These are phyloP conservation scores for Starmerella apis DNA, from an alignment of 805 yeast species.

Conservation along the genomic window DNA sequence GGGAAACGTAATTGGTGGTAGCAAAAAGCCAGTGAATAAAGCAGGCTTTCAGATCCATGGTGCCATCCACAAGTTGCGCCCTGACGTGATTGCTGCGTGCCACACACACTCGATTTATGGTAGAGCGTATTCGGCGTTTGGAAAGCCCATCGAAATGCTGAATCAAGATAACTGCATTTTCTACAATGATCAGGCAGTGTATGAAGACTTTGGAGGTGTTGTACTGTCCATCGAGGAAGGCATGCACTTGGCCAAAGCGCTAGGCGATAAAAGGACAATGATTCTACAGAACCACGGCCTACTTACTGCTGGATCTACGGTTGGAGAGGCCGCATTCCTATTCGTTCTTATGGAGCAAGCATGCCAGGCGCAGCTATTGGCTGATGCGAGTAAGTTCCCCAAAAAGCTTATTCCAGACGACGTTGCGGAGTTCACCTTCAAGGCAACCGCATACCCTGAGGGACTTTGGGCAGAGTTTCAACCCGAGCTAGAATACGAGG, in stretches of 20 bases:
- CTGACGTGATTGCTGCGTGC: constrained; percentile 62
- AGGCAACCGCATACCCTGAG: constrained; percentile 54
- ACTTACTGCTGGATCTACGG: constrained; percentile 56
- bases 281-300: constrained; percentile 67
- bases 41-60: constrained; percentile 67
- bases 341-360: constrained; percentile 53
- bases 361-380: constrained; percentile 57
- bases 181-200: constrained; percentile 56
- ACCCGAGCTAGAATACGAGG: constrained; percentile 21
- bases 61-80: constrained; percentile 55
- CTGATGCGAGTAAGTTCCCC: constrained; percentile 43
- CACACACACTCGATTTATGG: constrained; percentile 60
- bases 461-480: constrained; percentile 55
- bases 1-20: constrained; percentile 55
- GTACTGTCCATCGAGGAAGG: constrained; percentile 62
- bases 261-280: constrained; percentile 46
- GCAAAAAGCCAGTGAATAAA: constrained; percentile 45
- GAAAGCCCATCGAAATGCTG: constrained; percentile 61
- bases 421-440: constrained; percentile 57
- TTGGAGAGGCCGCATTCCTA: constrained; percentile 64
- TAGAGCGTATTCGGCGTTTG: constrained; percentile 55
- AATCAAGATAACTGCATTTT: constrained; percentile 68
- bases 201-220: constrained; percentile 65
- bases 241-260: constrained; percentile 45
- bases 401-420: constrained; percentile 45